Evolutionary conservation across 352 stramenopile species (phyloP).

Genomic region (Phytopythium litorale): DNA sequence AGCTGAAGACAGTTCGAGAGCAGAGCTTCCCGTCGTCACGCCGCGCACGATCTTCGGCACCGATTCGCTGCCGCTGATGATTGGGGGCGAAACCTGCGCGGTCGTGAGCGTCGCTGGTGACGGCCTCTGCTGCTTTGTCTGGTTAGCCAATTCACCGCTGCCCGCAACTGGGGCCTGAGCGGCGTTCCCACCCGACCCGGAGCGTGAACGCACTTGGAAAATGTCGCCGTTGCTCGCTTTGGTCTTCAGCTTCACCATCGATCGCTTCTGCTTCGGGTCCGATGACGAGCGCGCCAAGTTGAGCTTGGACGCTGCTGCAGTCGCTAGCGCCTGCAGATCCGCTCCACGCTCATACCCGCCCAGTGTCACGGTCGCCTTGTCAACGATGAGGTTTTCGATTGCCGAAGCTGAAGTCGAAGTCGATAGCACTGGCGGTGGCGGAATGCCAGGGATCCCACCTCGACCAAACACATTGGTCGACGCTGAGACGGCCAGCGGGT

Average conservation of each 20-base stretch:
- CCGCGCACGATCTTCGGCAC: slow-evolving; percentile 62
- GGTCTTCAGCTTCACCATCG: slow-evolving; percentile 55
- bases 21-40: slow-evolving; percentile 58
- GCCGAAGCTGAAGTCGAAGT: slow-evolving; percentile 25
- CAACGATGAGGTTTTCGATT: slow-evolving; percentile 9
- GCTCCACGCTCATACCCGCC: not conserved
- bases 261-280: slow-evolving; percentile 68
- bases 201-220: slow-evolving; percentile 44
- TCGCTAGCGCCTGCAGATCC: slow-evolving; percentile 15
- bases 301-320: slow-evolving; percentile 56
- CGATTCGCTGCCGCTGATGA: slow-evolving; percentile 18
- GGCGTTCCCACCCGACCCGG: not conserved
- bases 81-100: not conserved
- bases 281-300: slow-evolving; percentile 69
- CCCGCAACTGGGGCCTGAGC: not conserved
- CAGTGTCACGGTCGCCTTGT: slow-evolving; percentile 5
- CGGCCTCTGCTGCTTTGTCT: slow-evolving; percentile 2
- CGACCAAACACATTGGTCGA: slow-evolving; percentile 1
- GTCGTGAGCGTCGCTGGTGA: slow-evolving; percentile 4
- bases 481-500: not conserved
- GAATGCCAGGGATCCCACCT: slow-evolving; percentile 4
- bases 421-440: not conserved
- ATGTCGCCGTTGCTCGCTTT: slow-evolving; percentile 53
- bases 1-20: slow-evolving; percentile 4
- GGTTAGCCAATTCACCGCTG: not conserved